Evolutionary conservation across 1,284 basidiomycete species (phyloP), one percentile per base, ranked within the genome.

Genomic region (Austroboletus niveus): DNA sequence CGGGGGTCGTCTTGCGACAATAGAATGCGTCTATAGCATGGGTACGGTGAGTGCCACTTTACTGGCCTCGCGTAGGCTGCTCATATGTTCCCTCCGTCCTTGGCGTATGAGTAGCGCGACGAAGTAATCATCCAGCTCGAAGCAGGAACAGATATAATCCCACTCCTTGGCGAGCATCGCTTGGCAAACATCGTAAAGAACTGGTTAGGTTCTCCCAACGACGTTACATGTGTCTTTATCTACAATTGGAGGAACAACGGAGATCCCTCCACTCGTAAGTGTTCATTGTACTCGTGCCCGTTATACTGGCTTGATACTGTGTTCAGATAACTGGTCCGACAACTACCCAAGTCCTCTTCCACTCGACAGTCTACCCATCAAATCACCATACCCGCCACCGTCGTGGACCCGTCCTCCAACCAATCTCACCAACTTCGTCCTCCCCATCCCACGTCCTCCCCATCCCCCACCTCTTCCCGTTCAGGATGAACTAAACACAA

Each of bases 191-290:
- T 69, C 31, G 40, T 46, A 8, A 50, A 36, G 39, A 6, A 17
- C 3, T 57, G 52, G 48, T 41, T 6, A 0, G 55, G 53, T 1
- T 0, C 22, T 11, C 49, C 54, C 9, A 20, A 57, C 5, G 55
- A 65, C 6, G 45, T 67, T 1, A 67, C 65, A 4, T 48, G 51
- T 6, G 55, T 65, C 8, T 67, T 70, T 40, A 31, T 62, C 20
- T 67, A 70, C 38, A 69, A 70, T 45, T 67, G 64, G 66, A 54
- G 48, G 27, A 57, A 61, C n/a, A 61, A 67, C 2, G 68, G 65
- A 5, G 67, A 67, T 36, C 68, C 68, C 34, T 50, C 55, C 30
- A 65, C 59, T 31, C 65, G 68, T 70, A 34, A 53, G 68, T 10
- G 42, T 15, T 10, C 12, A 2, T 35, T 14, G 12, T 14, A 2